These are phyloP conservation scores for Leishmania arabica DNA, from an alignment of 208 protist genomes.

Conservation along the genomic window DNA sequence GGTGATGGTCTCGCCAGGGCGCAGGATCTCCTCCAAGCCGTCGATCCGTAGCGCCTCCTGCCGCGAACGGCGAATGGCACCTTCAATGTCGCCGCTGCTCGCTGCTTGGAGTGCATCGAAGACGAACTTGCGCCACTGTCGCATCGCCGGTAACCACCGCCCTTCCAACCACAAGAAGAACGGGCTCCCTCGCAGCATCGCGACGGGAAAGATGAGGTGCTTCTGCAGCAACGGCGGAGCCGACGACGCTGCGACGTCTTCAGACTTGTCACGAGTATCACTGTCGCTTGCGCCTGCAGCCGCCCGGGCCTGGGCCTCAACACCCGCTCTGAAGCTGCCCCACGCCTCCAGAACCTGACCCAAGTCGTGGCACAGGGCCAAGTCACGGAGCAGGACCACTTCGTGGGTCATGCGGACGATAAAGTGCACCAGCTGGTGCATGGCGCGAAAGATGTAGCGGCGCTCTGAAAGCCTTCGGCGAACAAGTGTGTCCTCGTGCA, in stretches of 20 bases:
- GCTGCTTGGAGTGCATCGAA: slow-evolving; percentile 35
- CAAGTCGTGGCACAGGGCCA: slow-evolving; percentile 41
- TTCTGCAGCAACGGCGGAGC: neutral
- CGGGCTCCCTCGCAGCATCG: slow-evolving; percentile 34
- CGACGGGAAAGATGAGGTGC: neutral
- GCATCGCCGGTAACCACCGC: slow-evolving; percentile 75
- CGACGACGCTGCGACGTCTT: neutral
- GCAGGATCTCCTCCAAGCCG: slow-evolving; percentile 67
- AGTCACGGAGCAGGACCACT: slow-evolving; percentile 49
- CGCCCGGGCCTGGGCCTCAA: slow-evolving; percentile 8
- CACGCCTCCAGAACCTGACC: slow-evolving; percentile 39
- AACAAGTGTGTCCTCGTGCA: slow-evolving; percentile 46
- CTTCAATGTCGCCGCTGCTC: slow-evolving; percentile 32
- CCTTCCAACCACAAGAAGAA: slow-evolving; percentile 70
- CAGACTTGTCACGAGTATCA: neutral
- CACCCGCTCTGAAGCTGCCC: slow-evolving; percentile 25
- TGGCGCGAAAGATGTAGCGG: slow-evolving; percentile 34
- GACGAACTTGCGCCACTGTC: slow-evolving; percentile 54
- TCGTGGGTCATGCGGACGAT: slow-evolving; percentile 43
- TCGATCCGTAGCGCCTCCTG: slow-evolving; percentile 42
- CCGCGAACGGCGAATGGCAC: slow-evolving; percentile 40
- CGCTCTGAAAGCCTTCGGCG: slow-evolving; percentile 42
- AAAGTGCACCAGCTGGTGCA: slow-evolving; percentile 39
- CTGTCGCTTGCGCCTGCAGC: neutral
- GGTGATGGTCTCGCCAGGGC: slow-evolving; percentile 54